phyloP scores from a whole-genome alignment of 192 early-diverging fungal genomes.

The Paraglomus occultum region DNA sequence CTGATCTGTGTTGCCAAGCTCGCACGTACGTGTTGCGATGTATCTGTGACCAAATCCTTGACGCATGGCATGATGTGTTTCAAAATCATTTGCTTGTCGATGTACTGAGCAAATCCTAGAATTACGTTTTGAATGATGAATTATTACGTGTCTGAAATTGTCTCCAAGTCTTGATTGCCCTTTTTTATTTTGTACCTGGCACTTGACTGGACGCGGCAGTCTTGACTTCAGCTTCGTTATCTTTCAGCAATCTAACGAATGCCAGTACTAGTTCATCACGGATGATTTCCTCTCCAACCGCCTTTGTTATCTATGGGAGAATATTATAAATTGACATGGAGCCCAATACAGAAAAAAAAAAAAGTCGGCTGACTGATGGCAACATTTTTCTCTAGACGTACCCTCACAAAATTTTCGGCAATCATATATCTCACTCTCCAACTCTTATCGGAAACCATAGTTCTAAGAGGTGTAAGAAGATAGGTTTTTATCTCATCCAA shows the following conservation, averaged over 20 bases:
- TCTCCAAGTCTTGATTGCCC: background rate
- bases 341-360: slow-evolving; percentile 1
- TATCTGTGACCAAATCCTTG: slow-evolving; percentile 93
- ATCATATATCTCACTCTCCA: slow-evolving; percentile 99
- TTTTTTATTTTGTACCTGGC: slow-evolving; percentile 52
- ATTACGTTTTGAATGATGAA: background rate
- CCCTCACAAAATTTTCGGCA: slow-evolving; percentile 95
- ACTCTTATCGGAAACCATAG: slow-evolving; percentile 86
- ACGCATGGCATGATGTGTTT: slow-evolving; percentile 85
- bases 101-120: slow-evolving; percentile 60
- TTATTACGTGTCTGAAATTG: background rate
- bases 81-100: slow-evolving; percentile 77
- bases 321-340: background rate
- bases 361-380: background rate
- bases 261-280: slow-evolving; percentile 84
- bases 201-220: slow-evolving; percentile 92
- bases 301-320: slow-evolving; percentile 63
- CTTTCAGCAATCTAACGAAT: slow-evolving; percentile 87
- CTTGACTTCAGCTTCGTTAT: slow-evolving; percentile 97
- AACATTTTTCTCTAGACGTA: slow-evolving; percentile 34
- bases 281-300: slow-evolving; percentile 75
- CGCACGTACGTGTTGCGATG: slow-evolving; percentile 93
- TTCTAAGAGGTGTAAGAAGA: slow-evolving; percentile 70
- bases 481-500: slow-evolving; percentile 76
- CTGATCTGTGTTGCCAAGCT: slow-evolving; percentile 96